Base-by-base conservation (phyloP, 371 early-diverging fungal genomes). In the Lichtheimia ornata region DNA sequence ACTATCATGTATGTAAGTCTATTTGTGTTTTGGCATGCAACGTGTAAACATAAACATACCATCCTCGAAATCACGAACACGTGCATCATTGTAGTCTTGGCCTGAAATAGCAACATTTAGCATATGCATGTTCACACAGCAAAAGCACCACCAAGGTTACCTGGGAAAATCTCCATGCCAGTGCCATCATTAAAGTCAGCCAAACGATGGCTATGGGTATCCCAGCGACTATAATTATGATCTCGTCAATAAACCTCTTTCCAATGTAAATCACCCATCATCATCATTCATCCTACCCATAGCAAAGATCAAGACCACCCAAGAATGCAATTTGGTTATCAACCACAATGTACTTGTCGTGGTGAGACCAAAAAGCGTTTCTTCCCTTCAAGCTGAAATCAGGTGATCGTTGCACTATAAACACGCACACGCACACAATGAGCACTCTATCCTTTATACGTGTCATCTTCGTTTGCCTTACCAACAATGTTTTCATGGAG, bases 71-170 rank as follows among this genome's bases (percentile, higher is more conserved):
- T 97, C 97, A 65, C 88, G 85, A 63, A 94, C 80, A 49, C 96
- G 87, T 12, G 96, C 93, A 71, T 97, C 95, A 69, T 87, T 90
- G 74, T 93, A 97, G 69, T 97, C 97, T 70, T 88, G 91, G n/a
- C 95, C 92, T 63, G 24, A 12, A 51, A 25, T 1, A n/a, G 11
- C 22, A 41, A 40, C 2, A 40, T 3, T 28, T 40, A 24, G 14
- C 14, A 18, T 35, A 11, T 20, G 18, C 5, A 24, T 41, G 27
- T 27, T 40, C 18, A 53, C 43, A 5, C 35, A 35, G 35, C 22
- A 22, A 22, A 9, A 35, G 11, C 11, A 28, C 3, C 11, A 28
- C 9, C 13, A 41, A 4, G 14, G 42, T 59, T 58, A 67, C 65
- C 78, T 49, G 76, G 80, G 64, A 62, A 79, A n/a, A 74, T 62